Base-by-base conservation (phyloP, 129 eudicot species). In the Apium graveolens region DNA sequence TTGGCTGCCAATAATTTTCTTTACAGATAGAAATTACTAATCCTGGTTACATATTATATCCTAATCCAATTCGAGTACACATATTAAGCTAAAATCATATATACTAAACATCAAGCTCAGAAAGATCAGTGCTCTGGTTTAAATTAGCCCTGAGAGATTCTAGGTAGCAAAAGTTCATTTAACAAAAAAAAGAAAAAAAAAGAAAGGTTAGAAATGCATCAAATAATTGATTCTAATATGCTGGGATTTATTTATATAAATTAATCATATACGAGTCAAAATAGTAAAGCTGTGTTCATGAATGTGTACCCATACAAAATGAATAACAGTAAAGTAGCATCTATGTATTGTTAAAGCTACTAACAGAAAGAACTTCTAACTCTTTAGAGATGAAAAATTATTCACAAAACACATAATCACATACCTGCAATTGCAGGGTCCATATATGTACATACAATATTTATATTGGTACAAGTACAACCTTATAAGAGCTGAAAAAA, bases 321-420 rank as follows among this genome's bases (percentile, higher is more conserved):
- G 6, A 51, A 17, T 6, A 20, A n/a, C 27, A 4, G 17, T 62
- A 26, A 11, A 62, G 34, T 62, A 62, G 34, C 35, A 62, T 11
- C 11, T 26, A 62, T n/a, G 10, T 62, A 62, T 62, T 26, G 17
- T 14, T 62, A 0, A 27, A 62, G 35, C 62, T 62, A 62, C 32
- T 7, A 62, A 62, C 69, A 26, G 17, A 62, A 1, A 62, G 26
- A 9, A 11, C 16, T 62, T 10, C 69, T n/a, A 62, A 62, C 35
- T 62, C 17, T 57, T 62, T 8, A n/a, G 29, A 26, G 69, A 26
- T 26, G 16, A 62, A 13, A 62, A 62, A 17, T 26, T 3, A 62
- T 62, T 62, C 34, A 62, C 69, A 62, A 62, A n/a, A 27, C 69
- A 62, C 69, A 62, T 62, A 12, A n/a, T n/a, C 35, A 62, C 69